Evolutionary conservation across 1,139 yeast species (phyloP).

Genomic region (Keqinozyma sinolaborantium): DNA sequence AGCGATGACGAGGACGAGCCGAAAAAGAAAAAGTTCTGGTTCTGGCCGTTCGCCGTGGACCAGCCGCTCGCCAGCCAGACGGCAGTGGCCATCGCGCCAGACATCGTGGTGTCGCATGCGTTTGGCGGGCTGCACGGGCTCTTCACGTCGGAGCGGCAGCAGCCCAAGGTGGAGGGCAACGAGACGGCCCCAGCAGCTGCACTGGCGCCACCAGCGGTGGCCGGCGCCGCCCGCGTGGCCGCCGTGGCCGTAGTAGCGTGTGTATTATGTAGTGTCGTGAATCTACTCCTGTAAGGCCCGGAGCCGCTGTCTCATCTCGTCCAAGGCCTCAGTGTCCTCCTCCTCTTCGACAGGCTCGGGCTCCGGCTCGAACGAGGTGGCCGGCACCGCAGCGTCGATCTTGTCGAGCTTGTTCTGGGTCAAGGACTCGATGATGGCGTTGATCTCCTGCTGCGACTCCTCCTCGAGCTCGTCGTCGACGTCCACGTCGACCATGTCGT

Average conservation of each 20-base stretch:
- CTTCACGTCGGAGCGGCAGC: neutral
- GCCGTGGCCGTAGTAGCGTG: too few species aligned
- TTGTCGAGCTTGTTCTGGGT: conserved; percentile 43
- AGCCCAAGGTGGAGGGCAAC: too few species aligned
- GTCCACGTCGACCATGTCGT: conserved; percentile 76
- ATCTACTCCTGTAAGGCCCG: conserved; percentile 83
- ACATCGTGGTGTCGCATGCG: neutral
- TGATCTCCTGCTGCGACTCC: conserved; percentile 68
- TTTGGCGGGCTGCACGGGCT: neutral
- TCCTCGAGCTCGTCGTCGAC: conserved; percentile 63
- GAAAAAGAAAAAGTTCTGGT: conserved; percentile 14
- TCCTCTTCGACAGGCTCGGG: conserved; percentile 17
- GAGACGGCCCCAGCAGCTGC: too few species aligned
- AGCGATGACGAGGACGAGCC: conserved; percentile 6
- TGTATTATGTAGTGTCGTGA: too few species aligned
- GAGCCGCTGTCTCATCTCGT: conserved; percentile 85
- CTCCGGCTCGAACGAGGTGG: conserved; percentile 28
- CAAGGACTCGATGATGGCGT: conserved; percentile 43
- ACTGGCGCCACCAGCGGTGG: too few species aligned
- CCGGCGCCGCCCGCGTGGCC: too few species aligned
- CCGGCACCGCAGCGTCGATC: conserved; percentile 42
- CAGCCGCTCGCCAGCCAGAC: neutral
- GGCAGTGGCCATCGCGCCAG: neutral
- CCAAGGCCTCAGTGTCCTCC: conserved; percentile 69
- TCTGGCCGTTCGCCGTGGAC: conserved; percentile 10